Evolutionary conservation across 192 early-diverging fungal genomes (phyloP).

Genomic region (Backusella tuberculispora): DNA sequence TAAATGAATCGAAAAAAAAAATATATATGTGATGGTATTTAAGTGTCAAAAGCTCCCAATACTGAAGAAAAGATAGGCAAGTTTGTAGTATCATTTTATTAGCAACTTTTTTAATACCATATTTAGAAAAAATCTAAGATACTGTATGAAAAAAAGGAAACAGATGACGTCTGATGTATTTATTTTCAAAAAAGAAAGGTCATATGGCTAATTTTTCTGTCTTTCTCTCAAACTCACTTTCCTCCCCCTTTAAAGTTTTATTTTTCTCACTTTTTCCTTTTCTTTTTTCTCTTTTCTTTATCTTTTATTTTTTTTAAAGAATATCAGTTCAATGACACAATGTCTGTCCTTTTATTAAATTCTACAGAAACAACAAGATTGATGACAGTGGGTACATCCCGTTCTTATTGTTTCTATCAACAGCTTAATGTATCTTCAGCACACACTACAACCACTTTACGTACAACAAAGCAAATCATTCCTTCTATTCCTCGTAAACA

Average conservation of each 20-base stretch:
- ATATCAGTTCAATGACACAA: constrained; percentile 7
- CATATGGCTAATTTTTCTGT: neutral
- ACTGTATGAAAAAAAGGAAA: neutral
- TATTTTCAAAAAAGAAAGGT: neutral
- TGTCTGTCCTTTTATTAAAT: constrained; percentile 18
- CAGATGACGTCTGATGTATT: constrained; percentile 1
- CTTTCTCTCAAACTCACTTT: neutral
- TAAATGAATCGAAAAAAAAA: too few relatives aligned
- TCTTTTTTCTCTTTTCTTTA: neutral
- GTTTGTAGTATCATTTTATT: too few relatives aligned
- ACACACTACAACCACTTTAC: neutral
- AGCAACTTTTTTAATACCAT: too few relatives aligned
- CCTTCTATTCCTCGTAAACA: constrained; percentile 20
- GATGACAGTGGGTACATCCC: constrained; percentile 16
- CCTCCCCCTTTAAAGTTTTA: neutral
- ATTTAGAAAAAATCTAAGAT: too few relatives aligned
- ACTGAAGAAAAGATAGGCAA: too few relatives aligned
- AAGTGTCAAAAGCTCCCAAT: too few relatives aligned
- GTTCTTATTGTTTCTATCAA: constrained; percentile 24
- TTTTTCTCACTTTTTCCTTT: too few relatives aligned
- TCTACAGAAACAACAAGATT: neutral
- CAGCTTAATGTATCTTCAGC: constrained; percentile 4
- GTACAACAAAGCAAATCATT: constrained; percentile 11
- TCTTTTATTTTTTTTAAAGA: neutral
- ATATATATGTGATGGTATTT: too few relatives aligned